phyloP scores from a whole-genome alignment of 73 alveolate species.

The Tetrahymena elliotti region DNA sequence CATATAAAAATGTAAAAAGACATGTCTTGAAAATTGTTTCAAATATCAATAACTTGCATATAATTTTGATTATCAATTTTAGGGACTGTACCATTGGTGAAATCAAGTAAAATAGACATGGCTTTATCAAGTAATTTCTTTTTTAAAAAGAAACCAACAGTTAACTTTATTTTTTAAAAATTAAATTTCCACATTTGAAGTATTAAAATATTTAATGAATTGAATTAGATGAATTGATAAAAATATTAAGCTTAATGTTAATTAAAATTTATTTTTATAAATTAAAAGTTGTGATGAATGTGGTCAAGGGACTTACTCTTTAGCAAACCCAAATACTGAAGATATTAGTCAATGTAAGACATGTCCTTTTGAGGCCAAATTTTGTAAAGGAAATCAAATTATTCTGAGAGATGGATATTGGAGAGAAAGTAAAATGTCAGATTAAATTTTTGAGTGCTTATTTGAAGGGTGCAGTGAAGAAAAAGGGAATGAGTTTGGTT shows the following conservation, averaged over 20 bases:
- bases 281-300: neutral
- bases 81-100: neutral
- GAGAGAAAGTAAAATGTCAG: neutral
- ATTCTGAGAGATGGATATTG: neutral
- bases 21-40: neutral
- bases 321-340: neutral
- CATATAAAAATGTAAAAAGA: neutral
- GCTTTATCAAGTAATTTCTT: neutral
- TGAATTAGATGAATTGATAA: no score
- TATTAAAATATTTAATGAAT: no score
- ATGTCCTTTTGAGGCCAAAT: neutral
- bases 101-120: neutral
- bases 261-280: no score
- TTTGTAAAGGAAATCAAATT: neutral
- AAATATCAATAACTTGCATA: neutral
- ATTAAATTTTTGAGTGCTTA: neutral
- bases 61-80: neutral
- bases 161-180: neutral
- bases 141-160: no score
- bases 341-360: neutral
- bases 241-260: no score
- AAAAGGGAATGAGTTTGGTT: neutral
- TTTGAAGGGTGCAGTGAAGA: neutral
- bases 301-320: neutral
- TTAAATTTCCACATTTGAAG: no score